Conservation (phyloP, 257 asterid species). For the Marsdenia floribunda region DNA sequence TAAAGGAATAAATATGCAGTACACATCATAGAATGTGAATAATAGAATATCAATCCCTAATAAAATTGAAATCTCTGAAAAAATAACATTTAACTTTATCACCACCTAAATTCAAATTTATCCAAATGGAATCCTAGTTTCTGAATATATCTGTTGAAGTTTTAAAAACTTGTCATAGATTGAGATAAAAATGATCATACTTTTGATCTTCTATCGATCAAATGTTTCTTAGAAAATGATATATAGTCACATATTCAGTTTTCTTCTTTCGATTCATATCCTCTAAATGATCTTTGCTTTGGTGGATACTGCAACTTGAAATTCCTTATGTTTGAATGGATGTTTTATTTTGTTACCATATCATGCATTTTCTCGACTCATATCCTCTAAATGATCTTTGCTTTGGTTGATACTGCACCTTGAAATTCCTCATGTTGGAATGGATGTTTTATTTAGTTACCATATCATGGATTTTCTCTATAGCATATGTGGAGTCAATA, state of each 20-base stretch:
- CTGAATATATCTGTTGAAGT: too few species aligned
- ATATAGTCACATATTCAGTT: neutral
- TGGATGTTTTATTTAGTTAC: neutral
- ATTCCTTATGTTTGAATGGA: neutral
- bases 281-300: neutral
- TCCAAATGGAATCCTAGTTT: too few species aligned
- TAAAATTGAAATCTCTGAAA: too few species aligned
- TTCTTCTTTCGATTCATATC: neutral
- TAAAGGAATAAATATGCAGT: too few species aligned
- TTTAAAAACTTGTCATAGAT: too few species aligned
- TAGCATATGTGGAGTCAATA: neutral
- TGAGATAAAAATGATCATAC: too few species aligned
- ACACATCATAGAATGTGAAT: too few species aligned
- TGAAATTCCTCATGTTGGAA: neutral
- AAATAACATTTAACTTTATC: too few species aligned
- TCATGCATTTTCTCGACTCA: neutral
- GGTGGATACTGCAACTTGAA: neutral
- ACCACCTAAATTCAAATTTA: too few species aligned
- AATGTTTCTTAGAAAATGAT: neutral
- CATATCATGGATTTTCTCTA: neutral
- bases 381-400: neutral
- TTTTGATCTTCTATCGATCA: too few species aligned
- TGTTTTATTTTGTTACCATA: neutral
- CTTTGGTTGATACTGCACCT: neutral
- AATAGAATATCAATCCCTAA: too few species aligned